Percentiles rank a stretch among this genome's conserved stretches.
Conservation (phyloP, 177 flowering plant genomes). For the Vitis hybrid region DNA sequence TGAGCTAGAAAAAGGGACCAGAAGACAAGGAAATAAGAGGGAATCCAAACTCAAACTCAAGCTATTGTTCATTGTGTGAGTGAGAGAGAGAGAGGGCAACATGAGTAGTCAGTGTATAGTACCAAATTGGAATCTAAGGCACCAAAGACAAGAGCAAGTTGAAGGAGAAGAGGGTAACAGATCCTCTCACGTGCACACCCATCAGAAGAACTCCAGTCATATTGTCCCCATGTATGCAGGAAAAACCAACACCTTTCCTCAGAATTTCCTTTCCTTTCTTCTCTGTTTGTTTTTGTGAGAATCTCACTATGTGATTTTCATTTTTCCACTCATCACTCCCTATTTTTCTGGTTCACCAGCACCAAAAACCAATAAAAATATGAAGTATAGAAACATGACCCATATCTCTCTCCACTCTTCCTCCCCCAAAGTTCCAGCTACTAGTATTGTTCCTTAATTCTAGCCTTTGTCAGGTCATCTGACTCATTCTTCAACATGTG, state of each 20-base stretch:
- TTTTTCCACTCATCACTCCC: no score
- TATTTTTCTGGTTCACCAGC: no score
- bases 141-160: slow-evolving; percentile 36
- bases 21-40: slow-evolving; percentile 13
- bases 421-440: neutral
- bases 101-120: slow-evolving; percentile 35
- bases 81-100: slow-evolving; percentile 10
- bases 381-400: no score
- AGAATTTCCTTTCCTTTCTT: neutral
- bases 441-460: no score
- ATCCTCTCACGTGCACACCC: slow-evolving; percentile 38
- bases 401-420: neutral
- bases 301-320: no score
- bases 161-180: slow-evolving; percentile 37
- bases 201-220: neutral
- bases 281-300: no score
- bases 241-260: neutral
- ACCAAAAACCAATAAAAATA: no score
- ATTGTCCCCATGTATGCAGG: slow-evolving; percentile 35
- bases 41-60: slow-evolving; percentile 8
- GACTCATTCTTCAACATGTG: no score
- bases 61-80: slow-evolving; percentile 8
- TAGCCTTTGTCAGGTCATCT: no score
- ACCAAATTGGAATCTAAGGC: slow-evolving; percentile 37
- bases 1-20: slow-evolving; percentile 12